These are phyloP conservation scores for Zancudomyces culisetae DNA, from an alignment of 371 early-diverging fungal species.

Conservation along the genomic window DNA sequence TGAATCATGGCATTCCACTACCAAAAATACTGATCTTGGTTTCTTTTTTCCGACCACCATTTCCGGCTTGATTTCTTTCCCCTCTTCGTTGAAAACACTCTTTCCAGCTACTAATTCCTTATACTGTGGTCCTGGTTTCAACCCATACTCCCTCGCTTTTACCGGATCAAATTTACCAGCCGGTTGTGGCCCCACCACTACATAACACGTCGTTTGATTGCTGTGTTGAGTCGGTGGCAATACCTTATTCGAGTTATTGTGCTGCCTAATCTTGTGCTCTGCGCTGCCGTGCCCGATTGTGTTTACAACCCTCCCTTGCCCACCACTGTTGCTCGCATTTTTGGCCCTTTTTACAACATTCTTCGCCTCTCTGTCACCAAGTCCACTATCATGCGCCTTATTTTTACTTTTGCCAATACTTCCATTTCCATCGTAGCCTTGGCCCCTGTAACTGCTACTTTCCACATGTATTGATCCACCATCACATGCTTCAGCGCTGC, in stretches of 20 bases:
- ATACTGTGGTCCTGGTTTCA: conserved; percentile 50
- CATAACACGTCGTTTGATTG: conserved; percentile 36
- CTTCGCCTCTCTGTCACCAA: not conserved
- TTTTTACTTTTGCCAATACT: not conserved
- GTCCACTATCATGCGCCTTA: not conserved
- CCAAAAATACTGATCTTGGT: conserved; percentile 46
- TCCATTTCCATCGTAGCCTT: not conserved
- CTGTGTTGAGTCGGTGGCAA: conserved; percentile 11
- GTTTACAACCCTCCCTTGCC: no score
- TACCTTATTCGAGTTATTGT: conserved; percentile 3
- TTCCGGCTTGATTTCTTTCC: conserved; percentile 47
- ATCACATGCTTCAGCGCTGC: not conserved
- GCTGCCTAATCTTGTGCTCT: conserved; percentile 10
- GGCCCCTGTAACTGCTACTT: not conserved
- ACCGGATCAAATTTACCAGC: conserved; percentile 66
- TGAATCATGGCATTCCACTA: conserved; percentile 64
- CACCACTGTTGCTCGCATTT: not conserved
- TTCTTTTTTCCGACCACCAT: conserved; percentile 41
- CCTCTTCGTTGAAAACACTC: conserved; percentile 40
- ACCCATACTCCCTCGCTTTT: conserved; percentile 53
- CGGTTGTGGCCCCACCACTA: conserved; percentile 52
- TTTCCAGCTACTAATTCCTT: conserved; percentile 48
- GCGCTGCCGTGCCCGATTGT: conserved; percentile 15
- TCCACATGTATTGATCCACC: not conserved
- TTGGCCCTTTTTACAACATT: conserved; percentile 10